Conservation (phyloP, 129 eudicot species). For the Centella asiatica region DNA sequence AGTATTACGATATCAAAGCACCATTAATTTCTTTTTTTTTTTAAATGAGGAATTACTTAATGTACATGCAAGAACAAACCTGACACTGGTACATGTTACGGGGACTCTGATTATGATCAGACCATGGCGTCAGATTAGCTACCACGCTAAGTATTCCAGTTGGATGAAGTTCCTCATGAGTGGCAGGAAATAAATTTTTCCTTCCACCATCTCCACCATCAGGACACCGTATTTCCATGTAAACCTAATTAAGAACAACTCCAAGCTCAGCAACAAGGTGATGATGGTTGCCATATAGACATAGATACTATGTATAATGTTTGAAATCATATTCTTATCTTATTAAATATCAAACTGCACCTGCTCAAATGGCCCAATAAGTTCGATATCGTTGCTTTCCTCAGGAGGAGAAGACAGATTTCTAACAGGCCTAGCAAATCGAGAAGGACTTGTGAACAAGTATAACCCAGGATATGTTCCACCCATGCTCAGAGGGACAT, state of each 20-base stretch:
- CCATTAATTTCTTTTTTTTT: too few relatives aligned
- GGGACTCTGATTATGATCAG: constrained; percentile 98
- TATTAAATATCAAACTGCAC: constrained; percentile 17
- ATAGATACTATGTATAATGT: neutral
- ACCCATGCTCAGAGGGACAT: constrained; percentile 75
- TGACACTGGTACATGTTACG: constrained; percentile 99
- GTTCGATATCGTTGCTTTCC: constrained; percentile 53
- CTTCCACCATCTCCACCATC: constrained; percentile 96
- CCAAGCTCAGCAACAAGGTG: neutral
- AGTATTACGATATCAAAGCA: neutral
- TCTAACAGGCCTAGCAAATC: constrained; percentile 75
- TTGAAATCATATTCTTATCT: neutral
- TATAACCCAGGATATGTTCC: constrained; percentile 85
- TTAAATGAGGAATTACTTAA: neutral
- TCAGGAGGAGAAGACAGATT: constrained; percentile 42
- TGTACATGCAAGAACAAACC: constrained; percentile 32
- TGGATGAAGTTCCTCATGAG: constrained; percentile 97
- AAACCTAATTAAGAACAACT: constrained; percentile 38
- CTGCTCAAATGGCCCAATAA: constrained; percentile 95
- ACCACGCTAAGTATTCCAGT: constrained; percentile 92
- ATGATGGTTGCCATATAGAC: too few relatives aligned
- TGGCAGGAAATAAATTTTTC: constrained; percentile 53
- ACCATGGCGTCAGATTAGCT: constrained; percentile 96
- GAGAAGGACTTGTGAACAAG: constrained; percentile 65
- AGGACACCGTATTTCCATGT: constrained; percentile 90